Base-by-base conservation (phyloP, 2,329 filamentous ascomycete genomes). In the Xylariomycetidae sp. region DNA sequence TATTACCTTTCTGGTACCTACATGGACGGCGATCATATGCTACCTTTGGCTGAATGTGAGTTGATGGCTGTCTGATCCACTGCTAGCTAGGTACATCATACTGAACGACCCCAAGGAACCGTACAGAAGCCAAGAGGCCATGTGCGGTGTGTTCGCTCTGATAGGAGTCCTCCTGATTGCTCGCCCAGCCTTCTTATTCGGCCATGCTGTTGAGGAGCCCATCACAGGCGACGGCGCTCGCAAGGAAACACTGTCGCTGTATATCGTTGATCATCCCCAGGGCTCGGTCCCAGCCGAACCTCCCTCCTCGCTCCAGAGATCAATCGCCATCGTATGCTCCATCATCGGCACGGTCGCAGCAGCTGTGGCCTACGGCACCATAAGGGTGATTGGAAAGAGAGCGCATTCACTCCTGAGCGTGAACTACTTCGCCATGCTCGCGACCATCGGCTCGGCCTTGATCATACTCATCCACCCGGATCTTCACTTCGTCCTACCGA, bases 381-480 rank as follows among this genome's bases (percentile, higher is more conserved):
- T 92, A 38, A 70, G 84, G 7, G 75, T 83, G 51, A 87, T 90
- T 38, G 85, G 85, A 2, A 75, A 76, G 44, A 68, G 83, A 14
- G 80, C 81, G 0, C 85, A 90, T 52, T 79, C 85, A 0, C 71
- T 92, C 12, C 74, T 90, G 25, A 79, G 72, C 19, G 84, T 90
- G 6, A 88, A 84, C 42, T 90, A 89, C 56, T 89, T 90, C 53
- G 78, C 80, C 1, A 61, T 64, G 0, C 70, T 77, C 55, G 82
- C 81, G 24, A 82, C 78, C 0, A 47, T 85, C 1, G 74, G 85
- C 31, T 83, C 79, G 6, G 58, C 72, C 1, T 48, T 79, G 1
- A 72, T 75, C 24, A 74, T 88, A 51, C 62, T 64, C 10, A 39
- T 62, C 7, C 54, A 65, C 18, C 67, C 67, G 0, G 57, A 56